Percentiles rank a stretch among this genome's conserved stretches.
phyloP scores from a whole-genome alignment of 805 yeast genomes.

The Kregervanrija pseudodelftensis region DNA sequence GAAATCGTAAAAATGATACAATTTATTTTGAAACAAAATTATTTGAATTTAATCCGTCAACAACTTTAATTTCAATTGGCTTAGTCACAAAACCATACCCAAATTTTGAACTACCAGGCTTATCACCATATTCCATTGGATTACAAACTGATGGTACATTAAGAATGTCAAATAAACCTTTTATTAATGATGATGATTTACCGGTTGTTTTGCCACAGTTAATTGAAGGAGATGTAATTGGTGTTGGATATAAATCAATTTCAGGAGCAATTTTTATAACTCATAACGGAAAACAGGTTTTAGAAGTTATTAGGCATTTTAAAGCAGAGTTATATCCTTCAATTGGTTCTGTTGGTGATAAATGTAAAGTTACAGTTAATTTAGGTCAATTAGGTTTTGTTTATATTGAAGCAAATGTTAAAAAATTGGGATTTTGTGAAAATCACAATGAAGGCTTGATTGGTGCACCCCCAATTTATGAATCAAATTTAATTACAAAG shows the following conservation, averaged over 20 bases:
- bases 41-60: constrained; percentile 32
- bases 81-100: constrained; percentile 71
- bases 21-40: constrained; percentile 63
- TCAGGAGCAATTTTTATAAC: constrained; percentile 47
- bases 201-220: constrained; percentile 43
- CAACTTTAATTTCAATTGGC: constrained; percentile 57
- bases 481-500: constrained; percentile 19
- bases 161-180: constrained; percentile 50
- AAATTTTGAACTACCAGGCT: constrained; percentile 67
- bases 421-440: constrained; percentile 50
- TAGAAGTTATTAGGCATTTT: constrained; percentile 44
- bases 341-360: constrained; percentile 42
- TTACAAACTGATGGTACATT: constrained; percentile 69
- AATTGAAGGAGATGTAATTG: constrained; percentile 46
- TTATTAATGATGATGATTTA: constrained; percentile 38
- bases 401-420: constrained; percentile 76
- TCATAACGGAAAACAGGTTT: constrained; percentile 45
- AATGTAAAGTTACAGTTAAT: constrained; percentile 51
- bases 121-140: constrained; percentile 59
- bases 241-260: constrained; percentile 43
- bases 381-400: constrained; percentile 88
- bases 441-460: constrained; percentile 34
- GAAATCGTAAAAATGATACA: constrained; percentile 36
- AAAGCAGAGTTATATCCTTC: constrained; percentile 47
- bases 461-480: constrained; percentile 33